Conservation (phyloP, 495 filamentous ascomycete species). For the Penicillium pulvis region DNA sequence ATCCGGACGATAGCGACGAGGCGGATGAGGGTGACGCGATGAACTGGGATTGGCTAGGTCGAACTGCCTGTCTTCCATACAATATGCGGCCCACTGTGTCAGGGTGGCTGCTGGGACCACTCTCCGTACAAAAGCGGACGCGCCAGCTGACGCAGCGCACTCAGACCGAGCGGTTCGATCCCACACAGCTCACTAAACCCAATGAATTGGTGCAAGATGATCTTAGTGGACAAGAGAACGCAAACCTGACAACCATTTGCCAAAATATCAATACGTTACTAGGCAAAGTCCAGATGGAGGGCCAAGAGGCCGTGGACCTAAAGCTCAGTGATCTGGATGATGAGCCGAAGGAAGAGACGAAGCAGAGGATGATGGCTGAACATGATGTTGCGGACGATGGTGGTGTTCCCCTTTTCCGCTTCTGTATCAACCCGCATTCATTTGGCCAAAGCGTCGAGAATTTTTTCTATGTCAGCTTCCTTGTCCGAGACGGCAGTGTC, state of each 20-base stretch:
- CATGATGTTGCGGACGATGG: constrained; percentile 61
- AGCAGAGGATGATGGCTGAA: constrained; percentile 50
- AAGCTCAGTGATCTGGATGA: constrained; percentile 28
- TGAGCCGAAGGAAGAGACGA: constrained; percentile 26
- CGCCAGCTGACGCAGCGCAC: constrained; percentile 68
- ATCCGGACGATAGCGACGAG: constrained; percentile 52
- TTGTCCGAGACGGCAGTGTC: constrained; percentile 82
- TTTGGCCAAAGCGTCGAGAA: constrained; percentile 98
- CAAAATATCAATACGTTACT: constrained; percentile 59
- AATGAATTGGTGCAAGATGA: constrained; percentile 72
- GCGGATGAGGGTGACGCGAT: constrained; percentile 68
- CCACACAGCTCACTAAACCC: constrained; percentile 65
- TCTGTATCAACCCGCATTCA: constrained; percentile 82
- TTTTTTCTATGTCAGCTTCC: constrained; percentile 92
- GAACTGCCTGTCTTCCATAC: constrained; percentile 68
- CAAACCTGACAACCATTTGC: constrained; percentile 71
- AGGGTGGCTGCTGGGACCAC: constrained; percentile 84
- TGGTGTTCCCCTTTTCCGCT: constrained; percentile 74
- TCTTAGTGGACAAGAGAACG: constrained; percentile 69
- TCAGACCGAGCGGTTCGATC: constrained; percentile 61
- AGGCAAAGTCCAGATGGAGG: constrained; percentile 35
- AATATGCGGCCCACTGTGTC: constrained; percentile 75
- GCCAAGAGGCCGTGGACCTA: constrained; percentile 35
- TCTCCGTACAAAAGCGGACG: constrained; percentile 83
- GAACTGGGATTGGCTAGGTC: constrained; percentile 86